Evolutionary conservation across 2,329 filamentous ascomycete genomes (phyloP).

Genomic region (Stagonosporopsis vannaccii): DNA sequence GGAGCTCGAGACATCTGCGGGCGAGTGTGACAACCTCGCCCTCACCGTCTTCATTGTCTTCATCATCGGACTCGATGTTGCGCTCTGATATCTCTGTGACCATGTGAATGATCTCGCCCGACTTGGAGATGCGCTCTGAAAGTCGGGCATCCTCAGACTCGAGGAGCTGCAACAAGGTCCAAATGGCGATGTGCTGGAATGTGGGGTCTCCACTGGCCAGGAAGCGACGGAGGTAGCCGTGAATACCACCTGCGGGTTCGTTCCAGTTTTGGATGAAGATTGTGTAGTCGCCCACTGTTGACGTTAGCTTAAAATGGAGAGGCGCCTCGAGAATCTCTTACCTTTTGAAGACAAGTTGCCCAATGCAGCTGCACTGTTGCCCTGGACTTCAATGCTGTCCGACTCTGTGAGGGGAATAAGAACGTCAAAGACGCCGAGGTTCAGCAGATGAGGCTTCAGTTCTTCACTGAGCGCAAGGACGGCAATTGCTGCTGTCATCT

Average conservation of each 20-base stretch:
- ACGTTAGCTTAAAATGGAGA: constrained; percentile 34
- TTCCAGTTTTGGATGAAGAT: constrained; percentile 96
- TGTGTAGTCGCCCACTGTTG: constrained; percentile 88
- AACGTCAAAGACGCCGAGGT: constrained; percentile 93
- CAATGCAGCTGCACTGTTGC: constrained; percentile 94
- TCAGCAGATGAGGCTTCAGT: constrained; percentile 87
- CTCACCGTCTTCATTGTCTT: constrained; percentile 87
- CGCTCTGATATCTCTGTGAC: constrained; percentile 91
- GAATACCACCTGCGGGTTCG: constrained; percentile 90
- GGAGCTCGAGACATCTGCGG: constrained; percentile 84
- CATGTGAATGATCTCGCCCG: constrained; percentile 89
- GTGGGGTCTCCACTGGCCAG: constrained; percentile 93
- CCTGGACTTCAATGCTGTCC: constrained; percentile 95
- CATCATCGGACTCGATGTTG: constrained; percentile 85
- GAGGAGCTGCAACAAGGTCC: constrained; percentile 93
- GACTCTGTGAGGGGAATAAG: constrained; percentile 95
- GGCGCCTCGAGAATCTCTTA: constrained; percentile 51
- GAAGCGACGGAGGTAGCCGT: constrained; percentile 93
- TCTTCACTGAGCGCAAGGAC: constrained; percentile 96
- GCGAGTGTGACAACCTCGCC: constrained; percentile 92
- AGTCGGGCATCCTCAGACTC: constrained; percentile 92
- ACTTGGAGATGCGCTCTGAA: constrained; percentile 87
- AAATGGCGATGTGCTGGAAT: constrained; percentile 99
- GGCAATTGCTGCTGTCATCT: constrained; percentile 99
- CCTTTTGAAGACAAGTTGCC: constrained; percentile 98